Evolutionary conservation across 1,284 basidiomycete genomes (phyloP).

Genomic region (Irpex sp.): DNA sequence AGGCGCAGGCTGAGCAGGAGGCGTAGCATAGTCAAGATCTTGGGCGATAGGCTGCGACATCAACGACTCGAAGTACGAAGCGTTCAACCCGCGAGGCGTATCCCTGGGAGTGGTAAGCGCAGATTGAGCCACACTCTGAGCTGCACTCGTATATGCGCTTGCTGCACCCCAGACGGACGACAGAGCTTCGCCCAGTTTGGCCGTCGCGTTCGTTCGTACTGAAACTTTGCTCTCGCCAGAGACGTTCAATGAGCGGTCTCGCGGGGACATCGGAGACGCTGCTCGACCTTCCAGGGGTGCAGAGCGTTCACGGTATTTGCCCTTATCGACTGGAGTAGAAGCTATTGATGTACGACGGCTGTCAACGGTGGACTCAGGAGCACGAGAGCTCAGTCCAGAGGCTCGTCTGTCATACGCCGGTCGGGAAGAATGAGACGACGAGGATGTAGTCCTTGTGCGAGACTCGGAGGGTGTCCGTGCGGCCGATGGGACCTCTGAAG

Average conservation of each 20-base stretch:
- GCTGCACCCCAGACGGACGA: slow-evolving; percentile 27
- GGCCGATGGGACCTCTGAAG: slow-evolving; percentile 4
- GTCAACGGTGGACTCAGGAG: slow-evolving; percentile 5
- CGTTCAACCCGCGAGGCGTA: slow-evolving; percentile 19
- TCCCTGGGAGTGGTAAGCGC: slow-evolving; percentile 17
- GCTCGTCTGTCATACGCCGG: slow-evolving; percentile 7
- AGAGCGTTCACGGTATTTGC: slow-evolving; percentile 22
- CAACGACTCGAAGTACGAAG: slow-evolving; percentile 12
- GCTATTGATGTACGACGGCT: slow-evolving; percentile 11
- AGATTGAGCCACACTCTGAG: slow-evolving; percentile 15
- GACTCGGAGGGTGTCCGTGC: slow-evolving; percentile 5
- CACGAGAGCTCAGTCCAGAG: slow-evolving; percentile 5
- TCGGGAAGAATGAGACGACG: slow-evolving; percentile 11
- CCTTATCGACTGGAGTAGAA: slow-evolving; percentile 17
- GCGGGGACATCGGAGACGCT: slow-evolving; percentile 15
- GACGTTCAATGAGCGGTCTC: slow-evolving; percentile 23
- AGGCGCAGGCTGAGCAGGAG: background rate
- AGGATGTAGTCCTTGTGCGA: slow-evolving; percentile 9
- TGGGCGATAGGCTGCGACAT: slow-evolving; percentile 7
- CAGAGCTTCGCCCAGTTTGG: slow-evolving; percentile 25
- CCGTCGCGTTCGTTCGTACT: slow-evolving; percentile 22
- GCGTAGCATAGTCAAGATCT: background rate
- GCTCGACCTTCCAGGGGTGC: background rate
- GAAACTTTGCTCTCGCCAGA: slow-evolving; percentile 26
- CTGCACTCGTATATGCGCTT: slow-evolving; percentile 9